Evolutionary conservation across 257 asterid species (phyloP), one percentile per base, ranked within the genome.

Genomic region (Solanum arcanum): DNA sequence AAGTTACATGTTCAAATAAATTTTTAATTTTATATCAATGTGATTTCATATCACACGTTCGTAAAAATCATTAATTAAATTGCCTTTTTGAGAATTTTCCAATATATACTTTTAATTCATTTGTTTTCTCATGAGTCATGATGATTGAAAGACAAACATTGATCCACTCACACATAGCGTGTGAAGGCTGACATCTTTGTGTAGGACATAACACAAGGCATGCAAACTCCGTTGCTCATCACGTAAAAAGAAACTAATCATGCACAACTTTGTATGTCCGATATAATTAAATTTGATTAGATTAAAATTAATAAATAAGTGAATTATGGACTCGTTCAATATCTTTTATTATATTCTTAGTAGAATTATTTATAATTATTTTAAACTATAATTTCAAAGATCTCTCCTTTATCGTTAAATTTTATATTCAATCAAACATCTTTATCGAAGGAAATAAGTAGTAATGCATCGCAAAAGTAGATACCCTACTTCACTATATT

Each of bases 341-440:
- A 66, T 2, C 5, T 66, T 25, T 66, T 0, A 66, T 2, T 0
- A 1, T 69, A 31, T 3, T 66, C 1, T 66, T 31, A 15, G 3
- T 68, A 3, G 0, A 6, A 15, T 68, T 0, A 14, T 27, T 69
- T 7, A 15, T 15, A 1, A 3, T 27, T 7, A 11, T n/a, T n/a
- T 66, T 25, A 62, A 23, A 62, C 4, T 0, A 62, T 62, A 23
- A 23, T 62, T 60, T 23, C 0, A 13, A 29, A 0, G 0, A 4
- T 14, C 0, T 14, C 0, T 49, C 3, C 7, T 29, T 69, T 6
- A 13, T 3, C 9, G 1, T 69, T 29, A 69, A 69, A 15, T 15
- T 66, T 14, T 29, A 0, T 69, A 69, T 29, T 15, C 23, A 29
- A 2, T 68, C 18, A 68, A 29, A 64, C 16, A n/a, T 1, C 1